A percentile compares a stretch with the other conserved stretches of the same genome.
phyloP scores from a whole-genome alignment of 2,329 filamentous ascomycete species.

The Colletotrichum coccodes region DNA sequence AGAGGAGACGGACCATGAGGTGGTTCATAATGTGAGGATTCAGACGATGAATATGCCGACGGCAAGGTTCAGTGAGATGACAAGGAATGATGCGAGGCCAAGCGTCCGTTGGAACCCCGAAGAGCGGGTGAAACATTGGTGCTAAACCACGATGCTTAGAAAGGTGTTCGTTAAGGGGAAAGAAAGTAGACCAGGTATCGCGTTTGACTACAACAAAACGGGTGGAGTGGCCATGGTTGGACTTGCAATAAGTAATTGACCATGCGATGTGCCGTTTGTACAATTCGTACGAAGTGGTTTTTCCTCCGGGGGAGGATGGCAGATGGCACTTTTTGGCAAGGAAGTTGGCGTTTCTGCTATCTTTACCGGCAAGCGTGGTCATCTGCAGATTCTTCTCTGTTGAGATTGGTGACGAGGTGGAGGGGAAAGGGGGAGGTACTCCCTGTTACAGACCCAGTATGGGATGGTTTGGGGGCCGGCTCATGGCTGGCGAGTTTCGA shows the following conservation, averaged over 20 bases:
- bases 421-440: neutral
- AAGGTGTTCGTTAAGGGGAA: neutral
- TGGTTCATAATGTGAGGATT: neutral
- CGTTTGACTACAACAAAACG: neutral
- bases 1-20: neutral
- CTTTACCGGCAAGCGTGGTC: neutral
- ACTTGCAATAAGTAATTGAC: neutral
- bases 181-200: neutral
- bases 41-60: neutral
- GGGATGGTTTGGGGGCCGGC: neutral
- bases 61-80: neutral
- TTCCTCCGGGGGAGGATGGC: too few species aligned
- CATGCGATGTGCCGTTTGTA: neutral
- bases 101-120: too few species aligned
- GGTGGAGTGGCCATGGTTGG: neutral
- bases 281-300: neutral
- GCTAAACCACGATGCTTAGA: neutral
- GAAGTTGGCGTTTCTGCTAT: neutral
- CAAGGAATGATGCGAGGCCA: neutral
- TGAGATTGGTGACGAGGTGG: neutral
- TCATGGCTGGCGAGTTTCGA: slow-evolving; percentile 7
- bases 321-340: neutral
- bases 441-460: slow-evolving; percentile 7
- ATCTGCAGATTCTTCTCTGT: neutral
- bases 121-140: neutral